Evolutionary conservation across 768 basidiomycete genomes (phyloP).

Genomic region (Xanthoconium stramineum): DNA sequence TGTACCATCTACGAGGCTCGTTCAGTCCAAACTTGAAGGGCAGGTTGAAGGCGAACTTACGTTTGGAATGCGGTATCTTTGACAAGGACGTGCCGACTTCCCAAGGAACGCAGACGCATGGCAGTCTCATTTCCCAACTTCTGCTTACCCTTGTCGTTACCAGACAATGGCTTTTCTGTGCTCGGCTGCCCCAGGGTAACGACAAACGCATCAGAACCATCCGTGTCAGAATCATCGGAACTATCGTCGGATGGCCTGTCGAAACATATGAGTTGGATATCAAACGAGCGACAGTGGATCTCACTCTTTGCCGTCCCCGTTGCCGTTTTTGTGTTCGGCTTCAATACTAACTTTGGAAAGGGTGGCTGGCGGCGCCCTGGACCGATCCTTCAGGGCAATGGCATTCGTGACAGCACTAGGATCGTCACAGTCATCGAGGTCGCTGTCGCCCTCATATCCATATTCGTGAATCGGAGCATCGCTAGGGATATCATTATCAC

Average conservation of each 20-base stretch:
- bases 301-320: constrained; percentile 11
- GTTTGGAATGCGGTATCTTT: too few relatives aligned
- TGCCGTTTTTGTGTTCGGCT: not conserved
- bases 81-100: too few relatives aligned
- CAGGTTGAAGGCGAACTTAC: too few relatives aligned
- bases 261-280: not conserved
- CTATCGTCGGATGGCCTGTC: constrained; percentile 3
- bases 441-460: constrained; percentile 33
- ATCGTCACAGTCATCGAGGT: constrained; percentile 29
- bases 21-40: too few relatives aligned
- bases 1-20: constrained; percentile 41
- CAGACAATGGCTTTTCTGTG: too few relatives aligned
- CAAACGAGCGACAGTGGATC: not conserved
- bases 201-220: constrained; percentile 1
- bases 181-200: too few relatives aligned
- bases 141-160: too few relatives aligned
- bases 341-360: not conserved
- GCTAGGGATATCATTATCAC: constrained; percentile 4
- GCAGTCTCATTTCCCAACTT: too few relatives aligned
- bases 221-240: constrained; percentile 13
- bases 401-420: not conserved
- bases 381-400: not conserved
- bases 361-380: not conserved
- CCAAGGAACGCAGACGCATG: too few relatives aligned
- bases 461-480: constrained; percentile 16